These are phyloP conservation scores for Aspergillus sp. DNA, from an alignment of 2,329 filamentous ascomycete species.

Conservation along the genomic window DNA sequence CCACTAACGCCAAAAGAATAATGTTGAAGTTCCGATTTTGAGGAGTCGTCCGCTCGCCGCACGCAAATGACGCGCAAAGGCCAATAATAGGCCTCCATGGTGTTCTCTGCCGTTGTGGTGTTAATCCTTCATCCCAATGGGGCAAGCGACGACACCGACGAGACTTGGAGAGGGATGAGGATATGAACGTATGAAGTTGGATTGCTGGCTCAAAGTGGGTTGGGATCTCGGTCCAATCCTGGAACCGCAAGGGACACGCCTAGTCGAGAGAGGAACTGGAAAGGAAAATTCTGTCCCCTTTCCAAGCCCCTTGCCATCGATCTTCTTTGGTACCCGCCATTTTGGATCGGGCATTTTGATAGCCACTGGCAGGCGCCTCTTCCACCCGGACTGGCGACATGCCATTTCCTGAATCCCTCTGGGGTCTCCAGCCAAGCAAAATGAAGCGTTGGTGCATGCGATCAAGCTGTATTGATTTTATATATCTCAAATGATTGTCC, in stretches of 20 bases:
- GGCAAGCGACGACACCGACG: not conserved
- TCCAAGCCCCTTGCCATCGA: slow-evolving; percentile 13
- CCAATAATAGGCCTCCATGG: slow-evolving; percentile 13
- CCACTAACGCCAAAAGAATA: not conserved
- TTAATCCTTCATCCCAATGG: slow-evolving; percentile 5
- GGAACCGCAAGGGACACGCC: slow-evolving; percentile 11
- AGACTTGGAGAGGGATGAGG: not conserved
- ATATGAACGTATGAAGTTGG: not conserved
- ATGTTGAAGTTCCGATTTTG: not conserved
- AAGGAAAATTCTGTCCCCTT: slow-evolving; percentile 11
- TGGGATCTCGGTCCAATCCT: not conserved
- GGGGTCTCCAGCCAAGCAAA: not conserved
- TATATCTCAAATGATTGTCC: not conserved
- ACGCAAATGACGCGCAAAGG: not conserved
- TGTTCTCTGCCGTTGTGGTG: slow-evolving; percentile 18
- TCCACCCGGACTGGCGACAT: not conserved
- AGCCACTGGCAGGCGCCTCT: slow-evolving; percentile 7
- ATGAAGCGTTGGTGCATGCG: not conserved
- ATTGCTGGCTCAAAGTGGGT: not conserved
- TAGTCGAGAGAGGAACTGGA: slow-evolving; percentile 3
- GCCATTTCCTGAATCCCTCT: not conserved
- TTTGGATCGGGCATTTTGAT: slow-evolving; percentile 15
- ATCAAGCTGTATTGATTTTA: not conserved
- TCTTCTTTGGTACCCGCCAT: slow-evolving; percentile 17
- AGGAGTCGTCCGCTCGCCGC: not conserved